Conservation (phyloP, 2,329 filamentous ascomycete genomes). For the Xylaria sp. region DNA sequence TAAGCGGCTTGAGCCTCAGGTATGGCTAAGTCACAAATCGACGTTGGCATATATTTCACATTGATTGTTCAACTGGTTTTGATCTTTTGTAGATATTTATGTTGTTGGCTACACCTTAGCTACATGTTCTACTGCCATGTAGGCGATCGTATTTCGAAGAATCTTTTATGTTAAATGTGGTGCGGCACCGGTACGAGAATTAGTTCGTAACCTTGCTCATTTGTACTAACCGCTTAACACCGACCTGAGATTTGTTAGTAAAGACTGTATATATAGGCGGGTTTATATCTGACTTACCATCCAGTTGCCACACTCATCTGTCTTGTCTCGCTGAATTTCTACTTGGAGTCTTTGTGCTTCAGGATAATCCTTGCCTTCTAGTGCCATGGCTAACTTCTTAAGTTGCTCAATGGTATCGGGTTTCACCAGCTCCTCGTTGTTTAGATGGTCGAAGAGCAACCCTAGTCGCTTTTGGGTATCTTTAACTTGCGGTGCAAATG, state of each 20-base stretch:
- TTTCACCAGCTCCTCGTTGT: conserved; percentile 91
- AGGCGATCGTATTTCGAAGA: not conserved
- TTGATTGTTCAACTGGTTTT: conserved; percentile 1
- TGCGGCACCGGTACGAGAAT: not conserved
- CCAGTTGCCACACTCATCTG: conserved; percentile 85
- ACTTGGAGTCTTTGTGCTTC: conserved; percentile 75
- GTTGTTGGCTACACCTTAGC: conserved; percentile 6
- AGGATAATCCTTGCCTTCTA: conserved; percentile 77
- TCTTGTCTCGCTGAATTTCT: conserved; percentile 80
- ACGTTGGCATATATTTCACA: not conserved
- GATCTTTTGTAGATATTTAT: conserved; percentile 4
- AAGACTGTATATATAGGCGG: conserved; percentile 10
- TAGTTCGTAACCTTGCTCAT: conserved; percentile 78
- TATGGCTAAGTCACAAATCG: not conserved
- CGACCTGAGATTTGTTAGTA: conserved; percentile 68
- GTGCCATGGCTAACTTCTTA: conserved; percentile 70
- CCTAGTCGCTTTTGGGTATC: conserved; percentile 94
- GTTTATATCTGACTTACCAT: conserved; percentile 70
- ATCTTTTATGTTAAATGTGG: not conserved
- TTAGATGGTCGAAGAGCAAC: conserved; percentile 95
- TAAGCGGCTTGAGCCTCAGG: not conserved
- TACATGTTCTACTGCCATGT: conserved; percentile 10
- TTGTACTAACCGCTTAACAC: conserved; percentile 79
- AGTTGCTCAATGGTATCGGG: conserved; percentile 79
- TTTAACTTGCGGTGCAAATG: conserved; percentile 87